Evolutionary conservation across 257 asterid genomes (phyloP).

Genomic region (Solanum verrucosum): DNA sequence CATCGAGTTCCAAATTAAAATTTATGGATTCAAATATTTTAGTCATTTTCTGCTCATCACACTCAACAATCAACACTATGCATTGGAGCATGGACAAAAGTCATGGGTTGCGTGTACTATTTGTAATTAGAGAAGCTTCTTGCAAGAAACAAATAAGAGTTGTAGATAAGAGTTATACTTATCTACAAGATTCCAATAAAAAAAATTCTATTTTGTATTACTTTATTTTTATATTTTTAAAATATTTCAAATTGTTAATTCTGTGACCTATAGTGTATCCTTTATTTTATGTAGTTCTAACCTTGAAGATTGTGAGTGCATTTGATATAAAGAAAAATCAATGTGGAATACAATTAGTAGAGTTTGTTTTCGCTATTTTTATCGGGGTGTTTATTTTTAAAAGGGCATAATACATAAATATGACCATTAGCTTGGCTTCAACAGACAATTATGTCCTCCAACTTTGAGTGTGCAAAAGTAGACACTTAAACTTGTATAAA

Average conservation of each 20-base stretch:
- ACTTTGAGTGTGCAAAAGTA: too few relatives aligned
- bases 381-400: too few relatives aligned
- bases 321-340: background rate
- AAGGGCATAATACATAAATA: too few relatives aligned
- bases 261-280: too few relatives aligned
- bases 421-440: too few relatives aligned
- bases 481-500: too few relatives aligned
- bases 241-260: too few relatives aligned
- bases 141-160: background rate
- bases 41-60: background rate
- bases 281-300: too few relatives aligned
- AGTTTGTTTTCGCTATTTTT: too few relatives aligned
- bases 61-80: background rate
- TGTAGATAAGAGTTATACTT: background rate
- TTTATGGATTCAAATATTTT: background rate
- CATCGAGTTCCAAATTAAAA: background rate
- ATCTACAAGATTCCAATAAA: accelerated
- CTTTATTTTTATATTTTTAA: too few relatives aligned
- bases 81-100: background rate
- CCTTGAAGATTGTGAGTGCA: background rate
- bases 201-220: too few relatives aligned
- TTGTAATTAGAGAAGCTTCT: background rate
- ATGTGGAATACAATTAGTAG: background rate
- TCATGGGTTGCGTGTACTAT: background rate
- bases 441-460: accelerated